Base-by-base conservation (phyloP, 805 yeast genomes). In the Lipomyces anomalus region DNA sequence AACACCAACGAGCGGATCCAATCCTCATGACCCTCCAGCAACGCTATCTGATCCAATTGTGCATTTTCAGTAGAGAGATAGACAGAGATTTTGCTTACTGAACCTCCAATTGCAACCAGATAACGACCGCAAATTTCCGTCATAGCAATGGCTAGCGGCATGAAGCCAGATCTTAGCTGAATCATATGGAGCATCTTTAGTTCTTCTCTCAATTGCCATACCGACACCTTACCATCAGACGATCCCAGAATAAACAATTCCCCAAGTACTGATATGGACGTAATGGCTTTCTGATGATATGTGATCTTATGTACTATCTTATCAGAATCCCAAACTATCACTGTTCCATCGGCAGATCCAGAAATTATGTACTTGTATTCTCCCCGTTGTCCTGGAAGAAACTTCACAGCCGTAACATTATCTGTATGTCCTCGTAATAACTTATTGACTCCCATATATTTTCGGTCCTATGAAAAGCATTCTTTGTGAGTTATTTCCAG, bases 21-120 rank as follows among this genome's bases (percentile, higher is more conserved):
- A 64, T 89, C 96, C 65, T 92, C 98, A 62, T 92, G 98, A 3
- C 99, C 98, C 22, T 79, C 73, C 28, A 92, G 65, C 6, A 67
- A 67, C 1, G 88, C 83, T 4, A 42, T 40, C 20, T 41, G 13
- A 13, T 9, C 30, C 30, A 26, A 13, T 9, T 9, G 11, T 9
- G 11, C 30, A 13, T 26, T 13, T 26, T 9, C 30, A 13, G 11
- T 13, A 9, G 9, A 9, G 11, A 26, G 11, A 26, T 26, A 51
- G 9, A 51, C 36, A 28, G 37, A 41, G 26, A 51, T 51, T 6
- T 22, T 28, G 2, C 46, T 62, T 43, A 72, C 72, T 0, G 94
- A 80, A 16, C 94, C 94, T 18, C 92, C 94, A n/a, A 81, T 61
- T 1, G 86, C 82, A 21, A 84, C 56, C 4, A 51, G n/a, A 34